These are phyloP conservation scores for Trichoderma sp. DNA, from an alignment of 2,329 filamentous ascomycete genomes.

Conservation along the genomic window DNA sequence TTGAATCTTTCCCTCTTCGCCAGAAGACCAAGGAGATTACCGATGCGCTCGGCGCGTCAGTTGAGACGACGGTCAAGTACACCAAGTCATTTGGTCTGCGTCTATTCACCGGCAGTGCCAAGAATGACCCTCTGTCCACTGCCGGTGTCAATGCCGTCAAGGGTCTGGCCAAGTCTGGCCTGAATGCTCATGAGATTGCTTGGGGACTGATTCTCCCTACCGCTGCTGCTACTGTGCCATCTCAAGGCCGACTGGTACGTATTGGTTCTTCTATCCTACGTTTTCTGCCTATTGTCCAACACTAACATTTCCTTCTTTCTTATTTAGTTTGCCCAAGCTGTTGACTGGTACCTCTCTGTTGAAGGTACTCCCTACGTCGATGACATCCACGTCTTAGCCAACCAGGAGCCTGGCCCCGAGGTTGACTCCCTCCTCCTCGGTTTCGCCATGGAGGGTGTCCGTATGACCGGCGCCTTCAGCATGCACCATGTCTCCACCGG, in stretches of 20 bases:
- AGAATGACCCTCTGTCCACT: conserved; percentile 57
- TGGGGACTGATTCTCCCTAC: conserved; percentile 72
- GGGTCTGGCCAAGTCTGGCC: conserved; percentile 62
- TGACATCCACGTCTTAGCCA: conserved; percentile 62
- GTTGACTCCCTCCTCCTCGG: conserved; percentile 65
- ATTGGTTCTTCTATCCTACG: neutral
- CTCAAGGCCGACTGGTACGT: conserved; percentile 66
- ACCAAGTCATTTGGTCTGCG: conserved; percentile 43
- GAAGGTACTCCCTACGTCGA: conserved; percentile 57
- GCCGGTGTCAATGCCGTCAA: conserved; percentile 69
- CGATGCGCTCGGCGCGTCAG: conserved; percentile 58
- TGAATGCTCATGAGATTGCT: conserved; percentile 66
- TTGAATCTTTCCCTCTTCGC: conserved; percentile 65
- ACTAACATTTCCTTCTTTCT: conserved; percentile 27
- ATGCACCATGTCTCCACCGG: conserved; percentile 58
- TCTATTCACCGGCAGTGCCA: conserved; percentile 54
- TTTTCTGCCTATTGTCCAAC: neutral
- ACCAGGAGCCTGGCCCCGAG: conserved; percentile 54
- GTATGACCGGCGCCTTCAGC: conserved; percentile 64
- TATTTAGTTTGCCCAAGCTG: conserved; percentile 65
- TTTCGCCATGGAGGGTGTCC: conserved; percentile 71
- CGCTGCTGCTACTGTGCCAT: conserved; percentile 66
- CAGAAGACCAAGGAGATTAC: conserved; percentile 60
- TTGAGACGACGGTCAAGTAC: conserved; percentile 67
- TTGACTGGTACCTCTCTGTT: conserved; percentile 70